phyloP scores from a whole-genome alignment of 1,284 basidiomycete genomes.

The Lentinula novae-zelandiae region DNA sequence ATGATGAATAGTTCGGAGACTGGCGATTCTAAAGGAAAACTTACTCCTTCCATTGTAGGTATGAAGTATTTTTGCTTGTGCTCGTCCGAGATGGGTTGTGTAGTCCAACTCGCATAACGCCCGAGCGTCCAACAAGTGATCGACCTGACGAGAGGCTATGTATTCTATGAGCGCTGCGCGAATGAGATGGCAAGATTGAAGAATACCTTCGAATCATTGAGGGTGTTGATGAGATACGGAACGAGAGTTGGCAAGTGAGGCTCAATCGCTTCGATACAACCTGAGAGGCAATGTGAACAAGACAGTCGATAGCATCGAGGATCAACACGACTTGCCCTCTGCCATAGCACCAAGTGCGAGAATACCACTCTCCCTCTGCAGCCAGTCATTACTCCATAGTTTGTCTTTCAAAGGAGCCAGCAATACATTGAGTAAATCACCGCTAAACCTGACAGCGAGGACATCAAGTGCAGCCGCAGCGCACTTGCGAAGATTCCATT shows the following conservation, averaged over 20 bases:
- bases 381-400: slow-evolving; percentile 92
- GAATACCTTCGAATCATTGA: slow-evolving; percentile 87
- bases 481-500: slow-evolving; percentile 99
- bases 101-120: slow-evolving; percentile 97
- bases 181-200: slow-evolving; percentile 8
- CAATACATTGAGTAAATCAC: slow-evolving; percentile 85
- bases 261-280: slow-evolving; percentile 94
- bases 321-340: slow-evolving; percentile 61
- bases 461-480: slow-evolving; percentile 98
- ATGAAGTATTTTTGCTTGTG: slow-evolving; percentile 91
- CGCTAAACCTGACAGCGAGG: slow-evolving; percentile 88
- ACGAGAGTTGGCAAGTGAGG: slow-evolving; percentile 91
- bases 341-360: slow-evolving; percentile 97
- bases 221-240: slow-evolving; percentile 87
- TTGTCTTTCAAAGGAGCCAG: slow-evolving; percentile 91
- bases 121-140: slow-evolving; percentile 99
- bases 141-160: slow-evolving; percentile 90
- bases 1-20: slow-evolving; percentile 9
- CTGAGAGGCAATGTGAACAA: slow-evolving; percentile 36
- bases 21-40: slow-evolving; percentile 29
- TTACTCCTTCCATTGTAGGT: slow-evolving; percentile 95
- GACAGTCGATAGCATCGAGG: background rate
- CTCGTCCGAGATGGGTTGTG: slow-evolving; percentile 76
- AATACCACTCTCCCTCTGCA: slow-evolving; percentile 94
- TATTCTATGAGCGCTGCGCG: background rate